phyloP scores from a whole-genome alignment of 2,329 filamentous ascomycete species.

The Penicillium hesseltinei region DNA sequence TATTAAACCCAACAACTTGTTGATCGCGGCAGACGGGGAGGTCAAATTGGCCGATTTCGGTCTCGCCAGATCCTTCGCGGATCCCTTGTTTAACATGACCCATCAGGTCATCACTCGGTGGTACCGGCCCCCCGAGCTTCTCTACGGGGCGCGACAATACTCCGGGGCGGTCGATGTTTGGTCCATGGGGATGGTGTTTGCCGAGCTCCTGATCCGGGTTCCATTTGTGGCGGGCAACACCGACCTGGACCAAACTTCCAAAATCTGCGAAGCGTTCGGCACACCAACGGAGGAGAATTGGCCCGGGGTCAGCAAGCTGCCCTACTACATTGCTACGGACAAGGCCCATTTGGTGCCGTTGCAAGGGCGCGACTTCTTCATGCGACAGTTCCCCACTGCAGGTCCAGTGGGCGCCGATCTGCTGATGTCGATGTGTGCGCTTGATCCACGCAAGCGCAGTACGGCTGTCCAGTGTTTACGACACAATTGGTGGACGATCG shows the following conservation, averaged over 20 bases:
- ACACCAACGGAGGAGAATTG: constrained; percentile 93
- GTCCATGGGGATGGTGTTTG: constrained; percentile 90
- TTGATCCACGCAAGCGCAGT: constrained; percentile 84
- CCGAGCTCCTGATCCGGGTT: constrained; percentile 78
- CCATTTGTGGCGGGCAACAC: constrained; percentile 81
- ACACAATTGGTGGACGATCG: constrained; percentile 81
- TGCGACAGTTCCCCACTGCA: constrained; percentile 72
- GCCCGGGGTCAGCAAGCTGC: constrained; percentile 82
- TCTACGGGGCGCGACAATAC: constrained; percentile 88
- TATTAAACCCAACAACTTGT: constrained; percentile 97
- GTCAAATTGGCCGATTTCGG: constrained; percentile 98
- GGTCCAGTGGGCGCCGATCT: constrained; percentile 83
- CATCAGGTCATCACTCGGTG: constrained; percentile 93
- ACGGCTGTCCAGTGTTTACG: constrained; percentile 73
- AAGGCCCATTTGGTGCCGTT: constrained; percentile 55
- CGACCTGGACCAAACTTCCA: constrained; percentile 80
- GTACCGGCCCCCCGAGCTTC: constrained; percentile 91
- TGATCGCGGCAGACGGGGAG: constrained; percentile 89
- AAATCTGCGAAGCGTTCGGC: constrained; percentile 82
- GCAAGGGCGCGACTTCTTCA: constrained; percentile 69
- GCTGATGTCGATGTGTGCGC: constrained; percentile 75
- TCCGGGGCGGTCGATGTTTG: constrained; percentile 89
- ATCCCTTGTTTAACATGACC: constrained; percentile 87
- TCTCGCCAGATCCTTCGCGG: constrained; percentile 82
- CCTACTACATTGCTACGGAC: constrained; percentile 73